Base-by-base conservation (phyloP, 768 basidiomycete genomes). In the Phlebiopsis flavidoalba region DNA sequence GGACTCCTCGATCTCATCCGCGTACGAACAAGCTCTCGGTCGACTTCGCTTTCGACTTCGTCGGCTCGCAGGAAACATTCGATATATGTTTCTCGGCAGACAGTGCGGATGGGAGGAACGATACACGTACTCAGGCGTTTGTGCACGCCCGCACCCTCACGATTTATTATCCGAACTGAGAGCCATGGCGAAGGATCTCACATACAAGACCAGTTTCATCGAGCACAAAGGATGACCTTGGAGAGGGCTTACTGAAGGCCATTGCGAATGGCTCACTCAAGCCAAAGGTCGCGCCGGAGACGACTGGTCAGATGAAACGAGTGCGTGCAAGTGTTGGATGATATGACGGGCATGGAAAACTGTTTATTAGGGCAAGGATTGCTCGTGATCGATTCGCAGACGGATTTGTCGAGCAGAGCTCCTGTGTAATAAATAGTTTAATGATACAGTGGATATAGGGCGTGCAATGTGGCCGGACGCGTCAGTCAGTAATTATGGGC, bases 21-120 rank as follows among this genome's bases (percentile, higher is more conserved):
- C n/a, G 17, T 31, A 65, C 64, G 37, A 57, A 63, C 26, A 36
- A 49, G 22, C 53, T 66, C 15, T 12, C n/a, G 4, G 49, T 67
- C 58, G 65, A 69, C 57, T 54, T 65, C 50, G 66, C 57, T 1
- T 31, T 69, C 21, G 68, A 69, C 53, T 35, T 67, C 17, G 68
- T 69, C 12, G 68, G 68, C 31, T 58, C 37, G n/a, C 63, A 67
- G 51, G 40, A 22, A 31, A 69, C 64, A 4, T 58, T 67, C 35
- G 63, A 67, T 26, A 11, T 45, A 1, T 59, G 61, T 11, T 46
- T 64, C 12, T 37, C 47, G 7, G 46, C 53, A n/a, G n/a, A n/a
- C n/a, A 8, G 50, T 65, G 1, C 53, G 58, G 35, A 31, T 47
- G 19, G 64, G 68, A 6, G 68, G 65, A n/a, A 63, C 53, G 15